Base-by-base conservation (phyloP, 306 rosid species). In the Acacia confusa region DNA sequence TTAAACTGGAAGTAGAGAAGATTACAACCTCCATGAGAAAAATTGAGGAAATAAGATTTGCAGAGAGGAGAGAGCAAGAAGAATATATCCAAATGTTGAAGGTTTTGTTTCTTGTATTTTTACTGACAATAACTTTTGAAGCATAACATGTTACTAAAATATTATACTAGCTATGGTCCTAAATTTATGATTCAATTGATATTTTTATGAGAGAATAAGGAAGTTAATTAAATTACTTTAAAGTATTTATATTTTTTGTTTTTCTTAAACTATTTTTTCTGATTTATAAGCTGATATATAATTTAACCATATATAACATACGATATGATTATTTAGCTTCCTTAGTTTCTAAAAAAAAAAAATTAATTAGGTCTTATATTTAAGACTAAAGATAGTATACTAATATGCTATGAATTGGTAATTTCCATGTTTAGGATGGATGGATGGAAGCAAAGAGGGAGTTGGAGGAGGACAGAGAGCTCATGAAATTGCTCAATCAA, bases 151-250 rank as follows among this genome's bases (percentile, higher is more conserved):
- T 45, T 45, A 45, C 50, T 36, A 36, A 36, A 36, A 36, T 36
- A 36, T 6, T 36, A 5, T 5, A 0, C 38, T 34, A 34, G 0
- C 38, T 4, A 0, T 5, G 0, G 7, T 34, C 7, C 38, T 34
- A 34, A 34, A 34, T 6, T 5, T 6, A 36, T 36, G 8, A 4
- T 7, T 0, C 1, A 36, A 1, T 36, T 36, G 40, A 36, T 40
- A 36, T 43, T 43, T 43, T 43, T 9, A 0, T 0, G 0, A 9
- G 0, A 43, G 0, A 8, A 9, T 9, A 2, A 43, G 12, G 0
- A 43, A 43, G 3, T 0, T 9, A 43, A 43, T 1, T 43, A 43
- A 43, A 8, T 43, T 9, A 43, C 0, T 43, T 43, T 8, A 1
- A 43, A 43, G 1, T 43, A 43, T 43, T 43, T 1, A 43, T 43